These are phyloP conservation scores for Staphylotrichum tortipilum DNA, from an alignment of 495 filamentous ascomycete species.

Conservation along the genomic window DNA sequence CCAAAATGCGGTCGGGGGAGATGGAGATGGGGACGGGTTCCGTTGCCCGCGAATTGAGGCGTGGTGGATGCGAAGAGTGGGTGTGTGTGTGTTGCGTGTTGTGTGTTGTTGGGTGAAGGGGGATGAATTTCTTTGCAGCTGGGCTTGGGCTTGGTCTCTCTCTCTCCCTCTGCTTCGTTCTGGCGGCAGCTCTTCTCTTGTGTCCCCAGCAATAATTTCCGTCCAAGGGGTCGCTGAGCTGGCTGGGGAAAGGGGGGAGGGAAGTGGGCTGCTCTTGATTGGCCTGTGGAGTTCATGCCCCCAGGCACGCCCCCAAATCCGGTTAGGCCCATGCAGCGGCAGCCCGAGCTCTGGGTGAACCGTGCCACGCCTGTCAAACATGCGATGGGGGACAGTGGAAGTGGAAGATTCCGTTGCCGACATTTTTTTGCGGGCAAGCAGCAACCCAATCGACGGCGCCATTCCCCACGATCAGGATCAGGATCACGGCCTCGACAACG, in stretches of 20 bases:
- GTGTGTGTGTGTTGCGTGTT: too few relatives aligned
- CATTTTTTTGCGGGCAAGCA: constrained; percentile 17
- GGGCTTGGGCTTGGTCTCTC: too few relatives aligned
- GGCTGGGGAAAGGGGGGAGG: constrained; percentile 37
- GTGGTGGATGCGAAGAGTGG: constrained; percentile 10
- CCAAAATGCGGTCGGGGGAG: constrained; percentile 35
- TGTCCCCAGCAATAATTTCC: constrained; percentile 46
- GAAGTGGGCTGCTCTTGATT: constrained; percentile 30
- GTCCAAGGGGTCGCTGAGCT: constrained; percentile 28
- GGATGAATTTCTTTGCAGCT: constrained; percentile 27
- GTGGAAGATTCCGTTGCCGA: constrained; percentile 18
- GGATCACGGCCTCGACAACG: too few relatives aligned
- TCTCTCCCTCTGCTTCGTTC: too few relatives aligned
- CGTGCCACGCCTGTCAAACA: constrained; percentile 20
- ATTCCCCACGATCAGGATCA: constrained; percentile 14
- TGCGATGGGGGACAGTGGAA: background rate
- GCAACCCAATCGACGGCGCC: constrained; percentile 5
- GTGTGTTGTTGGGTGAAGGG: constrained; percentile 10
- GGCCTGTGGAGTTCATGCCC: constrained; percentile 30
- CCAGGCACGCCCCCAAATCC: constrained; percentile 21
- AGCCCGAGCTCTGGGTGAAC: constrained; percentile 12
- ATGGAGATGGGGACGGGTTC: background rate
- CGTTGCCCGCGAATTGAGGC: constrained; percentile 7
- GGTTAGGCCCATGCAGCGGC: constrained; percentile 15
- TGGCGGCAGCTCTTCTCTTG: constrained; percentile 29